These are phyloP conservation scores for Lentinula edodes DNA, from an alignment of 768 basidiomycete species.

Conservation along the genomic window DNA sequence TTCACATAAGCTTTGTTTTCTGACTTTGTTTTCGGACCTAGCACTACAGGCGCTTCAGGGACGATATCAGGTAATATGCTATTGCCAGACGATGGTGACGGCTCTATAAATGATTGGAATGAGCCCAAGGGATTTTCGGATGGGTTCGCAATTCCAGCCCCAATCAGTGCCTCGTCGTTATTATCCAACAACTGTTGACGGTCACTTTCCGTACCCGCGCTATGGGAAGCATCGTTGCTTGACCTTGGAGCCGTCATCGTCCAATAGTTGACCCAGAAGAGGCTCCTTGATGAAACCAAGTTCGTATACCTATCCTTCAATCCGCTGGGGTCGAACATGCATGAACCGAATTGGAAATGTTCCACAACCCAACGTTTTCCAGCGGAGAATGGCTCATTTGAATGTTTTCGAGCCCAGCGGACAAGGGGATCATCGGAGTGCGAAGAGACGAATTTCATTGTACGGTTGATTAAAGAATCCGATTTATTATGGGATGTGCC, in stretches of 20 bases:
- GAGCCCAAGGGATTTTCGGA: not conserved
- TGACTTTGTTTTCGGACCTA: not conserved
- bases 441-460: conserved; percentile 31
- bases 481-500: conserved; percentile 9
- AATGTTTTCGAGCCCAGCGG: conserved; percentile 48
- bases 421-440: conserved; percentile 39
- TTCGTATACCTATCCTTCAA: conserved; percentile 42
- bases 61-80: not conserved
- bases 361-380: conserved; percentile 49
- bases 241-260: conserved; percentile 35
- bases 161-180: conserved; percentile 13
- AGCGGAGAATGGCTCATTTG: conserved; percentile 42
- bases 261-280: conserved; percentile 55
- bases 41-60: conserved; percentile 6
- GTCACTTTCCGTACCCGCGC: not conserved
- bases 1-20: conserved; percentile 9
- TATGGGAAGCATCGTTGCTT: conserved; percentile 6
- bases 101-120: not conserved
- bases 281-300: conserved; percentile 45
- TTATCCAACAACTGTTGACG: conserved; percentile 1
- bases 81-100: not conserved
- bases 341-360: conserved; percentile 51
- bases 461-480: conserved; percentile 26
- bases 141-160: conserved; percentile 16
- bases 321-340: conserved; percentile 52